phyloP scores from a whole-genome alignment of 1,139 yeast species.

The Magnusiomyces fungicola region DNA sequence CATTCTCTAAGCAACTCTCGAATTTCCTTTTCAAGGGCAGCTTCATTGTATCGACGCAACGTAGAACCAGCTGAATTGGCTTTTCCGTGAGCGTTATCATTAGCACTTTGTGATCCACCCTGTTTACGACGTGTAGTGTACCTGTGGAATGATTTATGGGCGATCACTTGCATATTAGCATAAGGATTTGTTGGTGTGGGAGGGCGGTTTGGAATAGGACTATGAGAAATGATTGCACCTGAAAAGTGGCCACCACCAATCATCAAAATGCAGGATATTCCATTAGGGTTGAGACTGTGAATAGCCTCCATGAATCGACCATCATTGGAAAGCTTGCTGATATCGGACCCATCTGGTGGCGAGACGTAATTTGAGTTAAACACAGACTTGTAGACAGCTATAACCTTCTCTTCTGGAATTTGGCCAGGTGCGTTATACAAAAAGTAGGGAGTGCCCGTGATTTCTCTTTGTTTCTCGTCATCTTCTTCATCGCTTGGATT shows the following conservation, averaged over 20 bases:
- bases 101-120: slow-evolving; percentile 94
- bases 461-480: background rate
- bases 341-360: slow-evolving; percentile 18
- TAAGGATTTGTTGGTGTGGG: slow-evolving; percentile 38
- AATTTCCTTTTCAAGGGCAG: slow-evolving; percentile 70
- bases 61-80: slow-evolving; percentile 96
- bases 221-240: slow-evolving; percentile 82
- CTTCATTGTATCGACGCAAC: slow-evolving; percentile 83
- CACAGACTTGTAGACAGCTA: slow-evolving; percentile 67
- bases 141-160: slow-evolving; percentile 84
- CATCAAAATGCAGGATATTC: slow-evolving; percentile 72
- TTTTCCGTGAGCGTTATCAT: slow-evolving; percentile 86
- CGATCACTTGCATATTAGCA: slow-evolving; percentile 43
- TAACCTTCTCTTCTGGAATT: slow-evolving; percentile 42
- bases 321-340: slow-evolving; percentile 6
- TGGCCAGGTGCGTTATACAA: slow-evolving; percentile 36
- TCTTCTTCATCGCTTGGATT: background rate
- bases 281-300: slow-evolving; percentile 29
- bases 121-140: slow-evolving; percentile 95
- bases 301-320: slow-evolving; percentile 29
- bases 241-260: slow-evolving; percentile 98
- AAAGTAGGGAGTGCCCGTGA: slow-evolving; percentile 9
- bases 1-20: slow-evolving; percentile 59
- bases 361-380: slow-evolving; percentile 41
- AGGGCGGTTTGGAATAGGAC: slow-evolving; percentile 44